Evolutionary conservation across 768 basidiomycete species (phyloP), one percentile per base, ranked within the genome.

Genomic region (Trametopsis cervina): DNA sequence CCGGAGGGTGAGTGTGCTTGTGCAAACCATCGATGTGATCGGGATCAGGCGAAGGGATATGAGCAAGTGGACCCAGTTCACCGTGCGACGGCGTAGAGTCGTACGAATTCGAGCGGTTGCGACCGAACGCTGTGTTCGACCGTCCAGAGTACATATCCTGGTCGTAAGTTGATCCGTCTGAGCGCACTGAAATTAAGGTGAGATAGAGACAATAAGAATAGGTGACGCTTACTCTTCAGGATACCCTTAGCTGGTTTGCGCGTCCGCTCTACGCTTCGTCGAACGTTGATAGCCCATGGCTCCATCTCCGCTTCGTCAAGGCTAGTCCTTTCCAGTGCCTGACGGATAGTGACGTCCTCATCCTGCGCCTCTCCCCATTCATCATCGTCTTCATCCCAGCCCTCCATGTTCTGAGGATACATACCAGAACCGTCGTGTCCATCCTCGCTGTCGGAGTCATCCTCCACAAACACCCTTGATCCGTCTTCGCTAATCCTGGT

Each of bases 1-100:
- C 73, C n/a, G 76, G 74, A 57, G 80, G 77, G 10, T 73, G 73
- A 29, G 70, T 68, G 60, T 85, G 83, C 60, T 79, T 75, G 54
- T 88, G 85, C 49, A 93, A 74, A n/a, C 85, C 90, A 56, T 88
- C 91, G 54, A 89, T 91, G 54, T 87, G 83, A 61, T 85, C 86
- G 45, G 89, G 86, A 60, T 93, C 87, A 2, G 87, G 83, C 4
- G 83, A 79, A 43, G 89, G 89, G 50, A 93, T 82, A 46, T 78
- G 83, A 24, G 89, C 85, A 36, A 93, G 73, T 4, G 89, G 89
- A 22, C 89, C 89, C 18, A 81, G 68, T 54, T 82, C 78, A 41
- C 71, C 75, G 29, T 73, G 71, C 20, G 69, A 69, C 9, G 75
- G 70, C 44, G 70, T 67, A 18, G 75, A 70, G 53, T 77, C 78